Conservation (phyloP, 2,329 filamentous ascomycete genomes). For the Colletotrichum musicola region DNA sequence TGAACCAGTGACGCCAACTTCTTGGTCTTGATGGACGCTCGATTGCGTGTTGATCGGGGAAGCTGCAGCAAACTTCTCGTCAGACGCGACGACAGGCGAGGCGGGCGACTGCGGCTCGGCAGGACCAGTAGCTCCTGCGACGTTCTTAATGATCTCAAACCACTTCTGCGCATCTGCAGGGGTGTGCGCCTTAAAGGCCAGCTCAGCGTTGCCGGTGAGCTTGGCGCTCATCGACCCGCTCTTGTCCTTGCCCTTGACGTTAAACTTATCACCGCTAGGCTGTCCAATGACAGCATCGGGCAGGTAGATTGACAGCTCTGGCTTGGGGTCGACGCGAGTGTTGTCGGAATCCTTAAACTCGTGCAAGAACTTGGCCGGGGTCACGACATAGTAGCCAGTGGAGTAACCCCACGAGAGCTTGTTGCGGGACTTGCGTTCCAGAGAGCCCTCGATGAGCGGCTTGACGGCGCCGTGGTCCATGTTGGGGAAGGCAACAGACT, state of each 20-base stretch:
- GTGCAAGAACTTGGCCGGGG: conserved; percentile 88
- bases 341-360: conserved; percentile 95
- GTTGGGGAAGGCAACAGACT: conserved; percentile 86
- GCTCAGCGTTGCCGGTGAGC: conserved; percentile 82
- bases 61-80: conserved; percentile 43
- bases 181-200: conserved; percentile 89
- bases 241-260: conserved; percentile 93
- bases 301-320: conserved; percentile 91
- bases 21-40: conserved; percentile 55
- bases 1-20: conserved; percentile 59
- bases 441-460: conserved; percentile 85
- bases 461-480: conserved; percentile 85
- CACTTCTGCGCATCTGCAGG: conserved; percentile 85
- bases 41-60: conserved; percentile 40
- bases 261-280: conserved; percentile 85
- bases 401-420: conserved; percentile 83
- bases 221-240: conserved; percentile 85
- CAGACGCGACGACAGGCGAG: conserved; percentile 49
- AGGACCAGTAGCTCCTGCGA: conserved; percentile 65
- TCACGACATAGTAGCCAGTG: conserved; percentile 90
- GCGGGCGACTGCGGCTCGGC: conserved; percentile 49
- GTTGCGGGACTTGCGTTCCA: conserved; percentile 92
- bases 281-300: conserved; percentile 86
- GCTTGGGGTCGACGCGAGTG: conserved; percentile 76
- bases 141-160: conserved; percentile 78